Evolutionary conservation across 129 eudicot genomes (phyloP).

Genomic region (Pulicaria dysenterica): DNA sequence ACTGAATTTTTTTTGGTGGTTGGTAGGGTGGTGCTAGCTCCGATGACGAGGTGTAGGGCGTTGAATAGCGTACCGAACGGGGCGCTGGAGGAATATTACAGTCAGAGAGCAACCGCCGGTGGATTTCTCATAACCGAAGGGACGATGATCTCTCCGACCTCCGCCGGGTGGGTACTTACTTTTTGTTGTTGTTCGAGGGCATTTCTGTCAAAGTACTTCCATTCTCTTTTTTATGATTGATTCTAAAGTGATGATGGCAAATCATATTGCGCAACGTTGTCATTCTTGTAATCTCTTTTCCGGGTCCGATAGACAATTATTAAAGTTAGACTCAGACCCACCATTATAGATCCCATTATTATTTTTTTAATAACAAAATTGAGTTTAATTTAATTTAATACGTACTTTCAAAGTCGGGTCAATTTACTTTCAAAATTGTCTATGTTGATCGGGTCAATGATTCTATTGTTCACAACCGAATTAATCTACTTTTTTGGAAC

Average conservation of each 20-base stretch:
- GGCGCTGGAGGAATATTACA: conserved; percentile 72
- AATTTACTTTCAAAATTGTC: too few species aligned
- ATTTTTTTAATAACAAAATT: too few species aligned
- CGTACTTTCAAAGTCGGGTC: too few species aligned
- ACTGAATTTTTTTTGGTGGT: conserved; percentile 7
- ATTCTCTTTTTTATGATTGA: background rate
- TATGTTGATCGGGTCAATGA: too few species aligned
- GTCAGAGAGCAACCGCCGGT: conserved; percentile 78
- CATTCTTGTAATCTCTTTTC: background rate
- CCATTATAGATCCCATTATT: background rate
- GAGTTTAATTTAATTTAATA: too few species aligned
- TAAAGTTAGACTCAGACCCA: conserved; percentile 27
- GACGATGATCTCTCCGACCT: conserved; percentile 77
- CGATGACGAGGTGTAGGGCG: conserved; percentile 98
- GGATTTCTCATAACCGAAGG: conserved; percentile 95
- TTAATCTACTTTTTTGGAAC: too few species aligned
- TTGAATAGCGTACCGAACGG: conserved; percentile 57
- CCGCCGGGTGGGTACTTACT: conserved; percentile 70
- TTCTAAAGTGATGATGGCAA: background rate
- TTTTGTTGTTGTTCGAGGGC: conserved; percentile 14
- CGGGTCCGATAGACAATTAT: conserved; percentile 9
- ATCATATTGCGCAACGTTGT: conserved; percentile 17
- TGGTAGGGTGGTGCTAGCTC: conserved; percentile 87
- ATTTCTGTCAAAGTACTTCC: conserved; percentile 14
- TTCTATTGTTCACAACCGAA: too few species aligned